Evolutionary conservation across 2,329 filamentous ascomycete genomes (phyloP).

Genomic region (Alternaria incomplexa): DNA sequence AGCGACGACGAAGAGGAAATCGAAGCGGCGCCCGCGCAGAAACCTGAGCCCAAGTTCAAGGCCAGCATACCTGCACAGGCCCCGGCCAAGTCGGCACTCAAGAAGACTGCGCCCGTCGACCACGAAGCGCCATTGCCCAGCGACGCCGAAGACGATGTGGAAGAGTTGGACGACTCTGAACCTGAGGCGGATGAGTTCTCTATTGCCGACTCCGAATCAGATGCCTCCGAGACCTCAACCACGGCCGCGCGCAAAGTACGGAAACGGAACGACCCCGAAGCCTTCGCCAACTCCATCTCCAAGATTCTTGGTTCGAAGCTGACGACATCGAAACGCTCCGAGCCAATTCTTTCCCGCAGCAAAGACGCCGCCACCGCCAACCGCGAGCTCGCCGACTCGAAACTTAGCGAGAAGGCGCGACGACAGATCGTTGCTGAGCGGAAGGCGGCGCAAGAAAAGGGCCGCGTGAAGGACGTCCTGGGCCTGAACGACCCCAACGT

Average conservation of each 20-base stretch:
- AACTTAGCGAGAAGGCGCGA: slow-evolving; percentile 81
- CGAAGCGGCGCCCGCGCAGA: slow-evolving; percentile 6
- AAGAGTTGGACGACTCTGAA: slow-evolving; percentile 31
- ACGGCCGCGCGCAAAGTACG: slow-evolving; percentile 58
- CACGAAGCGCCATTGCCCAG: slow-evolving; percentile 37
- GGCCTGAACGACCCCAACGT: slow-evolving; percentile 61
- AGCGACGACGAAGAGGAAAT: slow-evolving; percentile 10
- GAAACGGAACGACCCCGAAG: slow-evolving; percentile 90
- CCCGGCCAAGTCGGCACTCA: slow-evolving; percentile 26
- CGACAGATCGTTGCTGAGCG: slow-evolving; percentile 81
- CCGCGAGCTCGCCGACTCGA: slow-evolving; percentile 73
- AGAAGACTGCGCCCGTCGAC: slow-evolving; percentile 34
- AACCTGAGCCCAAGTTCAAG: slow-evolving; percentile 31
- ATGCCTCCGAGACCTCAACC: slow-evolving; percentile 47
- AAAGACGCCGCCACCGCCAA: slow-evolving; percentile 74
- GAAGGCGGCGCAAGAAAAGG: slow-evolving; percentile 80
- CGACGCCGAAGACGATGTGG: slow-evolving; percentile 22
- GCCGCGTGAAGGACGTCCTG: slow-evolving; percentile 85
- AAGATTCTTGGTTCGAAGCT: slow-evolving; percentile 93
- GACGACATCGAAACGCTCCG: slow-evolving; percentile 77
- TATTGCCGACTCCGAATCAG: slow-evolving; percentile 39
- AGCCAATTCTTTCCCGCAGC: slow-evolving; percentile 90
- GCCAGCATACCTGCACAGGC: slow-evolving; percentile 23
- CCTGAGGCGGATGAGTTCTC: slow-evolving; percentile 44
- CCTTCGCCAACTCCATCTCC: slow-evolving; percentile 90